A percentile compares a stretch with the other conserved stretches of the same genome.
Conservation (phyloP, 352 stramenopile species). For the Saprolegnia parasitica region DNA sequence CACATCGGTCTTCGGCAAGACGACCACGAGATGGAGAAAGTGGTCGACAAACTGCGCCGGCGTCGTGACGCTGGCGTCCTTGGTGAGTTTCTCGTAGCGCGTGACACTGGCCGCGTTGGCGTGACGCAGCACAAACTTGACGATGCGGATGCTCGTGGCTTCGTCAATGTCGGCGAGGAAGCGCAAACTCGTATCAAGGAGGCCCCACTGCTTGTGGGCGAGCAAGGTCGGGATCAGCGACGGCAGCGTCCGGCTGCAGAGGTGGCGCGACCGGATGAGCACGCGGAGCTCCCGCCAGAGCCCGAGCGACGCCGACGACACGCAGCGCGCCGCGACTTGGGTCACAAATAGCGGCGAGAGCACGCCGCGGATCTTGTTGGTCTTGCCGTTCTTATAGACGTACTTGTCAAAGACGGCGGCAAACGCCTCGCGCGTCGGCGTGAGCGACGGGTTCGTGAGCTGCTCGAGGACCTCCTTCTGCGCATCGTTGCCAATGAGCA, state of each 20-base stretch:
- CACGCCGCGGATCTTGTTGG: conserved; percentile 1
- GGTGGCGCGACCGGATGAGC: conserved; percentile 48
- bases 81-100: neutral
- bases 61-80: conserved; percentile 3
- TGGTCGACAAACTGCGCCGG: conserved; percentile 22
- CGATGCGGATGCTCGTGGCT: conserved; percentile 56
- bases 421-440: conserved; percentile 20
- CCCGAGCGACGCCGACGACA: conserved; percentile 48
- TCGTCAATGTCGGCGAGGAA: conserved; percentile 76
- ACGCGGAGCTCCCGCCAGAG: conserved; percentile 52
- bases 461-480: conserved; percentile 10
- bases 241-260: conserved; percentile 61
- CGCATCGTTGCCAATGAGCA: conserved; percentile 17
- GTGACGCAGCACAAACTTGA: conserved; percentile 43
- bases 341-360: conserved; percentile 61
- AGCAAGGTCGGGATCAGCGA: conserved; percentile 59
- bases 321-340: conserved; percentile 50
- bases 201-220: conserved; percentile 55
- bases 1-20: conserved; percentile 58
- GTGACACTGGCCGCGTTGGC: neutral
- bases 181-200: conserved; percentile 59
- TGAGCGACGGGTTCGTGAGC: neutral
- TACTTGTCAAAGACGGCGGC: conserved; percentile 14
- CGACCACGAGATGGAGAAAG: conserved; percentile 42
- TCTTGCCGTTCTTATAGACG: conserved; percentile 22